Evolutionary conservation across 2,329 filamentous ascomycete species (phyloP), one percentile per base, ranked within the genome.

Genomic region (Fusarium sp.): DNA sequence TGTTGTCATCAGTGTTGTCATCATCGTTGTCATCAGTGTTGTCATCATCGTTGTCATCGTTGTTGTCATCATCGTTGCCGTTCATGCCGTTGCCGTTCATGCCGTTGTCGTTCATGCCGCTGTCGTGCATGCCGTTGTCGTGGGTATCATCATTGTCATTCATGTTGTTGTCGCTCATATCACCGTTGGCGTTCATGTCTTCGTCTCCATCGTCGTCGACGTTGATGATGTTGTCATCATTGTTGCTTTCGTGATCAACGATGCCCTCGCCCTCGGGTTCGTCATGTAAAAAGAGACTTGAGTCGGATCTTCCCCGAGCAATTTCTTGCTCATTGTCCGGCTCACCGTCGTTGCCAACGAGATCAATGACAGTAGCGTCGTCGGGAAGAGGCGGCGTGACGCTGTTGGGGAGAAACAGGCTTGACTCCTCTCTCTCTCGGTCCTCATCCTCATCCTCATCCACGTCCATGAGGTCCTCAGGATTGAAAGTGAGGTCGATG

Each of bases 401-500:
- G 46, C 27, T 31, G 46, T 31, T 31, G 27, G 9, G 27, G 11
- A 51, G 10, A 31, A 51, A 51, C 16, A 51, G 24, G 17, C 46
- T 51, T 14, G 46, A 51, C 20, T 51, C 46, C 2, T 51, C 46
- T 20, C 46, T 51, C 17, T 3, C 17, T 31, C 46, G 46, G 6
- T 51, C 6, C 10, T 49, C 44, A 6, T 51, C 46, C 17, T 31
- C 46, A 31, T 51, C 46, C 11, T 31, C 46, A 20, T 51, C 46
- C 17, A 31, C 3, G 2, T 51, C 46, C 59, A 71, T 65, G 24
- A 27, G 46, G 8, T 62, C 62, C 8, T 27, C 24, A 1, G 9
- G 29, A 5, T 73, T 27, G 0, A 44, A n/a, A 2, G 42, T 71
- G 8, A 74, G 46, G 17, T 74, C 67, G 1, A 75, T 46, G 2